Base-by-base conservation (phyloP, 129 eudicot species). In the Flaveria robusta region DNA sequence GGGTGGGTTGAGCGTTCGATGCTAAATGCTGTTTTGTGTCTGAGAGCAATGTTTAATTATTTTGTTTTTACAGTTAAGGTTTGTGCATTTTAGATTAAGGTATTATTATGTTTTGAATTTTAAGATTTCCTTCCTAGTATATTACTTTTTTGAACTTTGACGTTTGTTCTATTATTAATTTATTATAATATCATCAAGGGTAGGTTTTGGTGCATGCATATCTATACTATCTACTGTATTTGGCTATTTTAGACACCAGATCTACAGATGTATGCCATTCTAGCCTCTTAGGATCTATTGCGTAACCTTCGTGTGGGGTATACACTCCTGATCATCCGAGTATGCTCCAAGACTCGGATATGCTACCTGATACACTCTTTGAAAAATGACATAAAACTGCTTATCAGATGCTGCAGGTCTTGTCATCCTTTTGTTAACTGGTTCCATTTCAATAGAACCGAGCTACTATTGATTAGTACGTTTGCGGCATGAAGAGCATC, bases 1-100 rank as follows among this genome's bases (percentile, higher is more conserved):
- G 86, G 67, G 87, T 81, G 90, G 83, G 83, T 78, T 78, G 56
- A 59, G 15, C 50, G 13, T 64, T 78, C 23, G 75, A 68, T 69
- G 72, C 51, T 74, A 37, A 58, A 54, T 49, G 79, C 12, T 19
- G 74, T 76, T 9, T 31, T 75, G 75, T 31, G 23, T 23, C 62
- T 8, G 62, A 71, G 63, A 67, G 67, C 66, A 34, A 71, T 71
- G 83, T 79, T 72, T 72, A 20, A 31, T 62, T 72, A 24, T 79
- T 29, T 76, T 56, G 72, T 37, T 1, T 45, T 60, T 71, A 22
- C 59, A 56, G 18, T 29, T 52, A 68, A 77, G 58, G 29, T 55
- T 67, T 55, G 45, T 56, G 74, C 60, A 41, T 68, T 77, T 51
- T 43, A 23, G 23, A 68, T 52, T 77, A 77, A 73, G 68, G 13